Evolutionary conservation across 106 monocot genomes (phyloP), one percentile per base, ranked within the genome.

Genomic region (Dendrobium catenatum): DNA sequence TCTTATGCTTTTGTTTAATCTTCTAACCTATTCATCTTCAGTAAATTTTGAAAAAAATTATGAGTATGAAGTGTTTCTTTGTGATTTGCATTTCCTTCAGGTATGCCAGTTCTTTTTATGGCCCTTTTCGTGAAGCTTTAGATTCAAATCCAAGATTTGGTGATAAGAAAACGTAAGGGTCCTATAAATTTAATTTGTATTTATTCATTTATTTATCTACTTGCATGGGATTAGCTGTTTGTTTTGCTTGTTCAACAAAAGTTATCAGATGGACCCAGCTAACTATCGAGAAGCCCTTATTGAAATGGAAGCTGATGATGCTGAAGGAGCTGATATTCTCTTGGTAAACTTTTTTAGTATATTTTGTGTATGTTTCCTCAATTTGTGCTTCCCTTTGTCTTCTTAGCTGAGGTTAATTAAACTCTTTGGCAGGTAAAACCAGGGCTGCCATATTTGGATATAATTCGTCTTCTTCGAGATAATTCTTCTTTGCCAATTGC

Each of bases 221-320:
- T 84, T 0, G 8, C 26, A 56, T 6, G 33, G 40, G 56, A 51
- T 70, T 76, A 83, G 74, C 4, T 80, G 10, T 55, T 78, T 76
- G 1, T 70, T 49, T 78, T n/a, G n/a, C 42, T 77, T 82, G 1
- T 80, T 54, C 54, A 11, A 61, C 68, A 40, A 79, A 80, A 99
- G 98, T 67, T 99, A 99, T 68, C 98, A 99, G 89, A 99, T 99
- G 98, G 90, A 99, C 82, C 95, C 98, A 81, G 98, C 95, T 56
- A 99, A 99, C 81, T 99, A 89, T 79, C 77, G 93, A 83, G 98
- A 99, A 85, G 95, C 98, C 43, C 89, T 99, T 73, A 79, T 99
- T 78, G 98, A 99, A 86, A 75, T 86, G 27, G 83, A 83, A 47
- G 88, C 86, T 70, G 98, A 99, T 86, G 93, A 85, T 79, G 85